Base-by-base conservation (phyloP, 2,329 filamentous ascomycete genomes). In the Ophiostoma triangulosporum region DNA sequence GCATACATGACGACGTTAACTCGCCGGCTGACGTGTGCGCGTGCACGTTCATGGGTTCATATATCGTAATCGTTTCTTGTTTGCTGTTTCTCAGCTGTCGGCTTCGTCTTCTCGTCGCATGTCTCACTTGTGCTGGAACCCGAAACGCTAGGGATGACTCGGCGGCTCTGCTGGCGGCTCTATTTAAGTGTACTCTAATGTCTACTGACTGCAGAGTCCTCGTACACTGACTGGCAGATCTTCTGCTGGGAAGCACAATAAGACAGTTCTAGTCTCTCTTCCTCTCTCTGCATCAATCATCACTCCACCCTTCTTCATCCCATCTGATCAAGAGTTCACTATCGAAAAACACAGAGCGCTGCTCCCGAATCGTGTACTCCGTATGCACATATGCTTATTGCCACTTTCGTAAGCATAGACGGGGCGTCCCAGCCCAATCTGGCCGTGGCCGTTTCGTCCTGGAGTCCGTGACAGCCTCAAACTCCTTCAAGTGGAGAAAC, bases 371-470 rank as follows among this genome's bases (percentile, higher is more conserved):
- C 38, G 12, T 15, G n/a, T n/a, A n/a, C n/a, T n/a, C 11, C 20
- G 4, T 14, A 14, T 24, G 20, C n/a, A 7, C n/a, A n/a, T n/a
- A 38, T 20, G 17, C 17, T 43, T n/a, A n/a, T n/a, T n/a, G n/a
- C 43, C 43, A 46, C 43, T 46, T 31, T 46, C 24, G 29, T 31
- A 24, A 20, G 22, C n/a, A 29, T 46, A 17, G 40, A 27, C 22
- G 40, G 40, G 40, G 40, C 31, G 31, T 6, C 32, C 40, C 45
- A 51, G 29, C 50, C 53, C 27, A 48, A 53, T 53, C 17, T 17
- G 49, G 48, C 46, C 24, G 20, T 50, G 31, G 51, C 31, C 55
- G 56, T 57, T 57, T 57, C 56, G 56, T 32, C n/a, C 32, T 33
- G 50, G 33, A 45, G 50, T 57, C 53, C 40, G 55, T 57, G 53